Percentiles rank a stretch among this genome's conserved stretches.
Evolutionary conservation across 1,139 yeast species (phyloP).

Genomic region (Debaryomyces nepalensis): DNA sequence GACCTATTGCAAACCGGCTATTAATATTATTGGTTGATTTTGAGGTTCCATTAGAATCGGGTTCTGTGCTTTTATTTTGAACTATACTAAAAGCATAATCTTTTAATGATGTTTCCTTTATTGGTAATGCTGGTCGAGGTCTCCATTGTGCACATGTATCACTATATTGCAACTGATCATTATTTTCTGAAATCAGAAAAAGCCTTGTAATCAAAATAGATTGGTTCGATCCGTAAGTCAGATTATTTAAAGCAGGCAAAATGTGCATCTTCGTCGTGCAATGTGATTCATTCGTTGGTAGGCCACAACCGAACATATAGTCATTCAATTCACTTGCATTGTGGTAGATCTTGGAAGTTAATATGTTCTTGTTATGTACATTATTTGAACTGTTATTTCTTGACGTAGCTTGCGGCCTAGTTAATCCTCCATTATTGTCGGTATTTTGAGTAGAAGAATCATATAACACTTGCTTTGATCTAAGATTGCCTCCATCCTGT

Average conservation of each 20-base stretch:
- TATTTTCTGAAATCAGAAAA: constrained; percentile 44
- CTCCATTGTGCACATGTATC: constrained; percentile 29
- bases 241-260: constrained; percentile 45
- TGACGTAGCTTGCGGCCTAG: background rate
- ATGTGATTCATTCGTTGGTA: constrained; percentile 54
- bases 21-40: constrained; percentile 28
- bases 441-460: constrained; percentile 42
- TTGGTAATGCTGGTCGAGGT: constrained; percentile 40
- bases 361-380: constrained; percentile 19
- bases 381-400: constrained; percentile 1
- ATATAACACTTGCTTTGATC: constrained; percentile 52
- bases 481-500: constrained; percentile 57
- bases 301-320: constrained; percentile 62
- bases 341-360: constrained; percentile 40
- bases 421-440: background rate
- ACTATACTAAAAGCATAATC: constrained; percentile 17
- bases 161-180: constrained; percentile 16
- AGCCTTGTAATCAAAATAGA: constrained; percentile 52
- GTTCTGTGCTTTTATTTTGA: background rate
- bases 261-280: constrained; percentile 52
- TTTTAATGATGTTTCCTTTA: constrained; percentile 25
- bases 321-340: constrained; percentile 50
- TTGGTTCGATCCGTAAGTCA: constrained; percentile 31
- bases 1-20: constrained; percentile 52
- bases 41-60: constrained; percentile 5